Base-by-base conservation (phyloP, 768 basidiomycete genomes). In the Boletus rufocinnamomeus region DNA sequence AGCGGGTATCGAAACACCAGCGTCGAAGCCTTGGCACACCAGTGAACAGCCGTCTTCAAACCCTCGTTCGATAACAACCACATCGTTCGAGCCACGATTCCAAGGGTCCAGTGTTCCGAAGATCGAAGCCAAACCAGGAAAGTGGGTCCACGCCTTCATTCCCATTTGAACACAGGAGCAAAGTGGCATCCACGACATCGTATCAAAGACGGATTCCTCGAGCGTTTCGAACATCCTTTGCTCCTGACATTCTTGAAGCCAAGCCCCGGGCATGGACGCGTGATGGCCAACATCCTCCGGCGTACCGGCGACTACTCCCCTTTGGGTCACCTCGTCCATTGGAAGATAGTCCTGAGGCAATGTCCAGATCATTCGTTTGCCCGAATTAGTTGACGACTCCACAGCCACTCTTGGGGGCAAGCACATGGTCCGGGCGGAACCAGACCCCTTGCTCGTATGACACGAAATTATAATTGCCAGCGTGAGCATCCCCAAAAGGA, bases 401-500 rank as follows among this genome's bases (percentile, higher is more conserved):
- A 49, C 28, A 30, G 45, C 35, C 38, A 38, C 25, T 34, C 10
- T 16, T 17, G 9, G 6, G 2, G 27, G 13, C 23, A 43, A 48
- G 32, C 35, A 40, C 10, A 21, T 27, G 6, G 17, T 4, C 25
- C 57, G 52, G 9, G 7, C 30, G 16, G 37, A 35, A 30, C 10
- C 9, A 34, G 46, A 57, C 14, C 30, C 14, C 23, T 8, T 19
- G 23, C 25, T 32, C 6, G 52, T 44, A 6, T n/a, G 23, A 23
- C 9, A 32, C 35, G 40, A 55, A 3, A 38, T 8, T 23, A 56
- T 13, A 0, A 60, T 10, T 6, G 34, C 47, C 27, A 68, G 14
- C 1, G 37, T 27, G 28, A 60, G 19, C 19, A 56, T 1, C 57
- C 59, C 62, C 16, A 59, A 43, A 21, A 59, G 13, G 53, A 62